Evolutionary conservation across 2,329 filamentous ascomycete species (phyloP).

Genomic region (Fusarium secorum): DNA sequence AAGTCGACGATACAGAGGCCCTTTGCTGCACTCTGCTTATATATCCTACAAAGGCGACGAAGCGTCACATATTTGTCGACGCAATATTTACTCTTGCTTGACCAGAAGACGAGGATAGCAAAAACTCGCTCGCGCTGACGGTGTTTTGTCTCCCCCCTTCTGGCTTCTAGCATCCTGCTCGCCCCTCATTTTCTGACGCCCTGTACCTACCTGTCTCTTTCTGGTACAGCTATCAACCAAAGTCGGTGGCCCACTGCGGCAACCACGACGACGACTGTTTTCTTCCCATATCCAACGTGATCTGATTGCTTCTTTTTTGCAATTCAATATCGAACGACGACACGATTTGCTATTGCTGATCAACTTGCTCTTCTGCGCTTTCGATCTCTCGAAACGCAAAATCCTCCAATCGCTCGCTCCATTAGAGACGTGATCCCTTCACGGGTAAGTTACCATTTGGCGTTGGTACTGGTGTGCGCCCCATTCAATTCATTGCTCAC

Average conservation of each 20-base stretch:
- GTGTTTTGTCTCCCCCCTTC: slow-evolving; percentile 28
- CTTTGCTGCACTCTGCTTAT: not conserved
- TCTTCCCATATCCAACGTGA: slow-evolving; percentile 28
- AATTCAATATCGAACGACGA: slow-evolving; percentile 23
- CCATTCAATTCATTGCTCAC: slow-evolving; percentile 24
- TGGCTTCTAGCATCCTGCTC: slow-evolving; percentile 12
- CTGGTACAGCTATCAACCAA: slow-evolving; percentile 40
- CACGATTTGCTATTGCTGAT: slow-evolving; percentile 10
- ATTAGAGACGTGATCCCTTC: slow-evolving; percentile 52
- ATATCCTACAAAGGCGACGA: slow-evolving; percentile 34
- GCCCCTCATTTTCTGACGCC: slow-evolving; percentile 37
- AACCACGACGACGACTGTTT: slow-evolving; percentile 46
- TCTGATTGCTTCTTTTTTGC: slow-evolving; percentile 26
- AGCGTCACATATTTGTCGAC: slow-evolving; percentile 35
- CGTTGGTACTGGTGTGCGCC: slow-evolving; percentile 18
- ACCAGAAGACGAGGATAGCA: slow-evolving; percentile 30
- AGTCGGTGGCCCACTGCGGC: slow-evolving; percentile 45
- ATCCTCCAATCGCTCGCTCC: slow-evolving; percentile 4
- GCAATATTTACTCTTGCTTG: slow-evolving; percentile 14
- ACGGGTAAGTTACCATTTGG: slow-evolving; percentile 45
- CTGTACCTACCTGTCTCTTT: slow-evolving; percentile 37
- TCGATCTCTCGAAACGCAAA: slow-evolving; percentile 30
- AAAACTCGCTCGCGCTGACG: slow-evolving; percentile 39
- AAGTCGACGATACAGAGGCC: slow-evolving; percentile 11
- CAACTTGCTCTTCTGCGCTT: slow-evolving; percentile 17